Base-by-base conservation (phyloP, 2,329 filamentous ascomycete species). In the Xylariaceae sp. region DNA sequence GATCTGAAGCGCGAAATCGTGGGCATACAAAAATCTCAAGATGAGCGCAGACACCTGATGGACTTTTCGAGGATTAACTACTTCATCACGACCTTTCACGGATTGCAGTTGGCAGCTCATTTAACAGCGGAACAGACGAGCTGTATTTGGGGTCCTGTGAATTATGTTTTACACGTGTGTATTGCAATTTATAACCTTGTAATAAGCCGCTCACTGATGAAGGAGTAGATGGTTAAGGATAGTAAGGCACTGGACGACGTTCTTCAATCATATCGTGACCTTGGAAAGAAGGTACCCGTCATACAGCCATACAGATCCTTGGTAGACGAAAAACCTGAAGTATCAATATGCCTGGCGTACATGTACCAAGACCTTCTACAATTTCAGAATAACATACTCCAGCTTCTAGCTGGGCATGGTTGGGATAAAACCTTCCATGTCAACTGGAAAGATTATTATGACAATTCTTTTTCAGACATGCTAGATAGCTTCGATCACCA, bases 141-240 rank as follows among this genome's bases (percentile, higher is more conserved):
- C 7, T 66, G 48, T n/a, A 59, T 70, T 27, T 70, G 68, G 68
- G 68, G 68, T 1, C 65, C 67, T 1, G 57, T 64, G n/a, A 50
- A 53, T 7, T 65, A 58, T 16, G 57, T 69, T 9, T 40, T 68
- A 13, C 45, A 62, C 47, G 64, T 65, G 8, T 44, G 40, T 18
- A 4, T n/a, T 11, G 24, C 33, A 13, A 13, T 21, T 16, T 11
- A 11, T 15, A 24, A 3, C 29, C 18, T 18, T 16, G 2, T 3
- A 21, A 18, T 27, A 15, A 11, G 42, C 21, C 26, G 20, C 24
- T 15, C n/a, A 43, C 29, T 58, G 32, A 58, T 35, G n/a, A 13
- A 15, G 5, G 15, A 30, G 16, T 24, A 64, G 55, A 41, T 55
- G 11, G 51, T 50, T 4, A 57, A 58, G 20, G 61, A 61, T 15